Percentiles rank a stretch among this genome's conserved stretches.
These are phyloP conservation scores for Suillus variegatus DNA, from an alignment of 768 basidiomycete genomes.

Conservation along the genomic window DNA sequence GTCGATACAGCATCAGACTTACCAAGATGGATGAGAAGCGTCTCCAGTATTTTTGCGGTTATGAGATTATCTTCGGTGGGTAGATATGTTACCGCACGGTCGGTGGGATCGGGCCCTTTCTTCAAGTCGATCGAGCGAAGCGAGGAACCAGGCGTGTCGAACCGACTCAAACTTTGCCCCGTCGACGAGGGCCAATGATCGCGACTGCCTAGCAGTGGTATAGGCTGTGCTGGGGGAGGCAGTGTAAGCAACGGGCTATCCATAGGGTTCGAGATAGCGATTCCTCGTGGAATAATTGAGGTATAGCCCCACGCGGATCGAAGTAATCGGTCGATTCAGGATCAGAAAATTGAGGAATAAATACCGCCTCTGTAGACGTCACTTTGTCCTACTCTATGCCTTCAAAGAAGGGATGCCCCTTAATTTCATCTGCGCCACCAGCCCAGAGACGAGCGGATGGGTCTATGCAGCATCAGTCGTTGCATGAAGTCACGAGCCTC, in stretches of 20 bases:
- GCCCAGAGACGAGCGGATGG: constrained; percentile 79
- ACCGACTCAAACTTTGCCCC: constrained; percentile 54
- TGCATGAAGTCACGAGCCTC: constrained; percentile 92
- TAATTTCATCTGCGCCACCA: constrained; percentile 90
- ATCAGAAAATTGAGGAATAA: constrained; percentile 93
- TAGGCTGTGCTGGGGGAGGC: too few relatives aligned
- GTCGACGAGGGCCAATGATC: constrained; percentile 47
- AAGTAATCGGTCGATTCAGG: constrained; percentile 99
- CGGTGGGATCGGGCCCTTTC: constrained; percentile 74
- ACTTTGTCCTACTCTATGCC: constrained; percentile 95
- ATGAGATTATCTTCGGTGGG: constrained; percentile 98
- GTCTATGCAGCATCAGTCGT: constrained; percentile 78
- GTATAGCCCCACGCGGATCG: constrained; percentile 91
- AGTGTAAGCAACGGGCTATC: too few relatives aligned
- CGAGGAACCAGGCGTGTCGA: constrained; percentile 71
- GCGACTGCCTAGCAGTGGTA: too few relatives aligned
- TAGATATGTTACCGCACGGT: constrained; percentile 89
- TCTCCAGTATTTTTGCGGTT: constrained; percentile 96
- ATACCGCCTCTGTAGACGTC: constrained; percentile 84
- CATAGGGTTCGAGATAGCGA: too few relatives aligned
- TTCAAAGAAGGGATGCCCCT: constrained; percentile 85
- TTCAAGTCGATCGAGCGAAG: constrained; percentile 82
- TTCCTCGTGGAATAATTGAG: constrained; percentile 92
- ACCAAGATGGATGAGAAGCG: constrained; percentile 85
- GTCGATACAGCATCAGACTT: constrained; percentile 54